Conservation (phyloP, 495 filamentous ascomycete genomes). For the Hypomontagnella submonticulosa region DNA sequence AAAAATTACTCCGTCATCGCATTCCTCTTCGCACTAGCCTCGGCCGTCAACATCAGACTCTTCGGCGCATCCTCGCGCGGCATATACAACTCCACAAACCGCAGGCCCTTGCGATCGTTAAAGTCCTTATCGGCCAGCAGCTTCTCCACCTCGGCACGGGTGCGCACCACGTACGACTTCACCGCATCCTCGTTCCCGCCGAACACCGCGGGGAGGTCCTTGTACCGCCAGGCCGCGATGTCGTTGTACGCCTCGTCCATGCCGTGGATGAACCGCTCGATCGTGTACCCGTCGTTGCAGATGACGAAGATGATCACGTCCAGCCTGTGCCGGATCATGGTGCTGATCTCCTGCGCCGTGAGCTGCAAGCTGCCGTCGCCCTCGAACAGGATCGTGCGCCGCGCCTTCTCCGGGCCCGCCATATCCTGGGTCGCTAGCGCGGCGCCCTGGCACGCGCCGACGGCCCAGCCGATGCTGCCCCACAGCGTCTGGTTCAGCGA, state of each 20-base stretch:
- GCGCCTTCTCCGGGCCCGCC: conserved; percentile 43
- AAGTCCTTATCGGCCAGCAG: conserved; percentile 77
- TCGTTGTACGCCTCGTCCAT: conserved; percentile 85
- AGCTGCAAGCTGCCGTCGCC: conserved; percentile 90
- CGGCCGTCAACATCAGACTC: conserved; percentile 76
- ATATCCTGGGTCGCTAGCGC: conserved; percentile 75
- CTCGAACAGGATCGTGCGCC: conserved; percentile 83
- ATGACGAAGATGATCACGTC: conserved; percentile 86
- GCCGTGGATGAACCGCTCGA: conserved; percentile 80
- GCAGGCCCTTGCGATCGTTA: conserved; percentile 55
- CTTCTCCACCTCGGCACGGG: conserved; percentile 72
- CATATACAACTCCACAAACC: conserved; percentile 91
- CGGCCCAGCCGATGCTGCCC: conserved; percentile 87
- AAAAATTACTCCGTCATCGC: conserved; percentile 47
- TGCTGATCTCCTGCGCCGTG: conserved; percentile 86
- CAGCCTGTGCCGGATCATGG: conserved; percentile 81
- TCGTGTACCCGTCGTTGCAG: conserved; percentile 81
- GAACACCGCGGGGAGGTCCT: conserved; percentile 73
- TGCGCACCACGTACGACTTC: conserved; percentile 75
- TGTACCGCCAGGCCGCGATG: conserved; percentile 77
- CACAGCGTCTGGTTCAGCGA: conserved; percentile 87
- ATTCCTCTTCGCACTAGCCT: conserved; percentile 70
- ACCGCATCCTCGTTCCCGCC: conserved; percentile 67
- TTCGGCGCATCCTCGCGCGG: conserved; percentile 81
- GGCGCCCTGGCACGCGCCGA: conserved; percentile 81